Conservation (phyloP, 202 grass and related monocot genomes). For the Zoysia matrella region DNA sequence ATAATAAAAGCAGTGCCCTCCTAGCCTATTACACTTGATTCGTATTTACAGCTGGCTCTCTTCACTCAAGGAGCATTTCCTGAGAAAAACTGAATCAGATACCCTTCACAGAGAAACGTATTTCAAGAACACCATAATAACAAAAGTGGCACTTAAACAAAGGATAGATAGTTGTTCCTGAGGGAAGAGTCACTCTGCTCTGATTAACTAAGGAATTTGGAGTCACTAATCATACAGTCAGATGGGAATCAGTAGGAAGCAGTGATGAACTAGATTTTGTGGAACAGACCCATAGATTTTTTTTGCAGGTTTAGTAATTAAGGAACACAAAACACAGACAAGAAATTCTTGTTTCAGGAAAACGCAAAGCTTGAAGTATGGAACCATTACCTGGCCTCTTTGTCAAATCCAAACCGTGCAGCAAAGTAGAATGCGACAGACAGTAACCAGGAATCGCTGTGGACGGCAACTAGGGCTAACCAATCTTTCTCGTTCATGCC, state of each 20-base stretch:
- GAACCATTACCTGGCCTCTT: conserved; percentile 81
- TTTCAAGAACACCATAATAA: conserved; percentile 1
- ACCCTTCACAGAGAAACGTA: not conserved
- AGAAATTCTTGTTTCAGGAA: conserved; percentile 19
- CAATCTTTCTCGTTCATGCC: conserved; percentile 98
- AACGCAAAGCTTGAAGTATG: conserved; percentile 21
- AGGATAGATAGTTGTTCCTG: not conserved
- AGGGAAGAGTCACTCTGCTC: not conserved
- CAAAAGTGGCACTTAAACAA: not conserved
- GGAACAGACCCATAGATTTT: conserved; percentile 9
- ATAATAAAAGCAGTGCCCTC: not conserved
- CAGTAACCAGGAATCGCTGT: conserved; percentile 92
- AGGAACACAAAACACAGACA: not conserved
- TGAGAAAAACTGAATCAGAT: not conserved
- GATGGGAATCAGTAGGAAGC: conserved; percentile 12
- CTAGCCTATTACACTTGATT: not conserved
- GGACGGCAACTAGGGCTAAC: conserved; percentile 90
- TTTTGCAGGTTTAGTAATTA: no score
- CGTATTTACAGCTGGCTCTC: not conserved
- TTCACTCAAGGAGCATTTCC: not conserved
- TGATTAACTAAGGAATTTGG: not conserved
- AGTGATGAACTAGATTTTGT: not conserved
- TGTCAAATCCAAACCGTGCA: conserved; percentile 95
- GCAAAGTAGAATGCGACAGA: conserved; percentile 95
- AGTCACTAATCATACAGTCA: conserved; percentile 4